Evolutionary conservation across 805 yeast species (phyloP).

Genomic region (Scheffersomyces lignosus): DNA sequence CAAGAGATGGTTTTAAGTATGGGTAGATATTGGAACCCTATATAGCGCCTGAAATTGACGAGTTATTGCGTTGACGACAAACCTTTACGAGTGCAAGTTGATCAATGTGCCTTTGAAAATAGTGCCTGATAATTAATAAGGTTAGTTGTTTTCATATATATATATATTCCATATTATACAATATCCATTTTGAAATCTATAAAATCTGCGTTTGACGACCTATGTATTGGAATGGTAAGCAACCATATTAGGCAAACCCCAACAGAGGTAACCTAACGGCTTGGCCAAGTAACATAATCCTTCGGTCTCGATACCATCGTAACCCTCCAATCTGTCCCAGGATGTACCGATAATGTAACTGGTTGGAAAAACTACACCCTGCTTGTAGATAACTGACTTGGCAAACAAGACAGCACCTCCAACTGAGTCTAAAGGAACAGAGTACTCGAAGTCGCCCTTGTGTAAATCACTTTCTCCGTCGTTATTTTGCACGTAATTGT

Average conservation of each 20-base stretch:
- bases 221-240: constrained; percentile 33
- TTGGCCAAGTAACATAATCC: constrained; percentile 51
- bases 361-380: constrained; percentile 49
- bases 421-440: constrained; percentile 44
- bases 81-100: too few relatives aligned
- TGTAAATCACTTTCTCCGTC: constrained; percentile 5
- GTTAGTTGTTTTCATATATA: too few relatives aligned
- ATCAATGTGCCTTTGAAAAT: too few relatives aligned
- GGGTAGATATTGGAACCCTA: too few relatives aligned
- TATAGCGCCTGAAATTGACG: too few relatives aligned
- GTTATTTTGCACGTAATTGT: constrained; percentile 13
- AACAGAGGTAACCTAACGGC: constrained; percentile 45
- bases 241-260: constrained; percentile 49
- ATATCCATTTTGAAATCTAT: too few relatives aligned
- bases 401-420: constrained; percentile 53
- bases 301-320: constrained; percentile 56
- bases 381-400: constrained; percentile 43
- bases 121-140: too few relatives aligned
- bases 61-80: too few relatives aligned
- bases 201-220: too few relatives aligned
- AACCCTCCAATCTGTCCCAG: constrained; percentile 49
- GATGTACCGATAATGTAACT: constrained; percentile 46
- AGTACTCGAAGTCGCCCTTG: constrained; percentile 8
- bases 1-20: too few relatives aligned
- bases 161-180: too few relatives aligned